phyloP scores from a whole-genome alignment of 306 rosid species.

The Dicorynia guianensis region DNA sequence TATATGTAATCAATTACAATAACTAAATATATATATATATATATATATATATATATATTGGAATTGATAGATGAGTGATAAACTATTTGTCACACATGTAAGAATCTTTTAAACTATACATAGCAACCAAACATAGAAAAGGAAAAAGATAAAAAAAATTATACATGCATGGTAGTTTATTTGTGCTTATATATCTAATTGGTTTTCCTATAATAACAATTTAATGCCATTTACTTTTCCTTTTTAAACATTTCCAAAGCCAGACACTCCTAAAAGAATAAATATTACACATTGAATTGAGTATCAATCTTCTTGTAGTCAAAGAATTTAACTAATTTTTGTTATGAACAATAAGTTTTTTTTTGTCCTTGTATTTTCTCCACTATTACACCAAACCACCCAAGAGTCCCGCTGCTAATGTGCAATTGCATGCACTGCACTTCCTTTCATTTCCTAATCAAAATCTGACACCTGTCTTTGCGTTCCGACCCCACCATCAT shows the following conservation, averaged over 20 bases:
- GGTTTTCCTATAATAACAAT: conserved; percentile 17
- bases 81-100: no score
- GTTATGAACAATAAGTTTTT: neutral
- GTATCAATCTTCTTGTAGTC: conserved; percentile 26
- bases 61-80: no score
- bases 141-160: no score
- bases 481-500: neutral
- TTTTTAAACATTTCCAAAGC: neutral
- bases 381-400: neutral
- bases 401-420: neutral
- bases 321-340: conserved; percentile 25
- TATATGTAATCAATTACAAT: no score
- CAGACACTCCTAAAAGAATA: conserved; percentile 7
- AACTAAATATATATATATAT: no score
- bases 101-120: conserved; percentile 8
- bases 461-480: neutral
- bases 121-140: neutral
- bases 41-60: no score
- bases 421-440: neutral
- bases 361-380: neutral
- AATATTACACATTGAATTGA: conserved; percentile 11
- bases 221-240: conserved; percentile 1
- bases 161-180: neutral
- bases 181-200: neutral
- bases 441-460: neutral